phyloP scores from a whole-genome alignment of 345 rosid genomes.

The Bruguiera gymnorhiza region DNA sequence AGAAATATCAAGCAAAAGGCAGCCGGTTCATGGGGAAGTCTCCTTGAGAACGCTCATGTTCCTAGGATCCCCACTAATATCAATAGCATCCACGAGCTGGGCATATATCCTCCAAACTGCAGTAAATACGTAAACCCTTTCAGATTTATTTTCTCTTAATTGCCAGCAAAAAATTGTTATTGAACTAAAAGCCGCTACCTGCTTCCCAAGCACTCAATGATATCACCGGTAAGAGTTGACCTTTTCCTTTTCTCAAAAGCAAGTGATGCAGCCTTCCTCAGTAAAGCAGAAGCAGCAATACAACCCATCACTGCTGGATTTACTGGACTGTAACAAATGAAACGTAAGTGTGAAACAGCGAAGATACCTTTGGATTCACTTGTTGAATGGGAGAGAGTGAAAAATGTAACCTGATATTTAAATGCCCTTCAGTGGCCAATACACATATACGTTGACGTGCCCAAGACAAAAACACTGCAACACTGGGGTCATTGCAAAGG shows the following conservation, averaged over 20 bases:
- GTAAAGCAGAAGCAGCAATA: slow-evolving; percentile 75
- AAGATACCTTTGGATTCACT: not conserved
- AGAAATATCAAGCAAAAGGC: not conserved
- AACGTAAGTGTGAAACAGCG: not conserved
- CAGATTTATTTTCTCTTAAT: not conserved
- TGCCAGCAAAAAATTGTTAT: not conserved
- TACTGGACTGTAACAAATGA: slow-evolving; percentile 25
- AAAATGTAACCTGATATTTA: slow-evolving; percentile 37
- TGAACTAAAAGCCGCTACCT: slow-evolving; percentile 41
- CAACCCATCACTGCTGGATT: slow-evolving; percentile 79
- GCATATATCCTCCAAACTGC: slow-evolving; percentile 70
- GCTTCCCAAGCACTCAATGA: slow-evolving; percentile 68
- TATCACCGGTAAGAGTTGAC: slow-evolving; percentile 82
- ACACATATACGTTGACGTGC: slow-evolving; percentile 38
- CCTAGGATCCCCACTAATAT: not conserved
- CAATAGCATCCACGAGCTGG: slow-evolving; percentile 39
- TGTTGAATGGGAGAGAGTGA: not conserved
- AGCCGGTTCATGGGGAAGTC: not conserved
- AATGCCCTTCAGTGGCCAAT: slow-evolving; percentile 28
- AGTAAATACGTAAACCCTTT: not conserved
- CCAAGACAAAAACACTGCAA: slow-evolving; percentile 89
- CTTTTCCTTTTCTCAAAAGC: slow-evolving; percentile 67
- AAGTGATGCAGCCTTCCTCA: slow-evolving; percentile 82
- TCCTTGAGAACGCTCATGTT: not conserved
- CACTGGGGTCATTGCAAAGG: slow-evolving; percentile 37